Evolutionary conservation across 371 early-diverging fungal genomes (phyloP).

Genomic region (Mucor irregularis): DNA sequence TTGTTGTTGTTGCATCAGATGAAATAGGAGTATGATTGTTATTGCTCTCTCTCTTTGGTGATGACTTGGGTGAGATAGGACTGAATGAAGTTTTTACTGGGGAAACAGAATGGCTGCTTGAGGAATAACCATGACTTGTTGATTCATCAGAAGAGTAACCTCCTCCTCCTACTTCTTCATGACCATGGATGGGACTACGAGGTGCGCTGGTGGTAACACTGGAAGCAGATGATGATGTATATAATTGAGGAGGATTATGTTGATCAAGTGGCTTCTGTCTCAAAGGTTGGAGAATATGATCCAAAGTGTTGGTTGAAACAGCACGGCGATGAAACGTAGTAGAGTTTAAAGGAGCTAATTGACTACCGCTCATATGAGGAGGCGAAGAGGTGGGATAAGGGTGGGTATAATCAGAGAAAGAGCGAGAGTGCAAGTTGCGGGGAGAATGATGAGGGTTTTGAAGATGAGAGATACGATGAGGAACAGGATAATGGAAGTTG

Average conservation of each 20-base stretch:
- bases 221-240: slow-evolving; percentile 28
- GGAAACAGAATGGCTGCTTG: not conserved
- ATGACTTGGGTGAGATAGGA: not conserved
- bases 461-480: slow-evolving; percentile 16
- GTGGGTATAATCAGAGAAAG: slow-evolving; percentile 51
- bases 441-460: slow-evolving; percentile 21
- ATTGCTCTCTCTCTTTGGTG: too few relatives aligned
- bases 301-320: slow-evolving; percentile 43
- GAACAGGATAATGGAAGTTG: not conserved
- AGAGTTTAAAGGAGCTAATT: slow-evolving; percentile 16
- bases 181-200: slow-evolving; percentile 16
- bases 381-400: slow-evolving; percentile 33
- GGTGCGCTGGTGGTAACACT: slow-evolving; percentile 25
- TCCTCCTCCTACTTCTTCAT: slow-evolving; percentile 1
- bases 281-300: slow-evolving; percentile 34
- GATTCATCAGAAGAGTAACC: slow-evolving; percentile 9
- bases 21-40: not conserved
- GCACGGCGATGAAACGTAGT: slow-evolving; percentile 42
- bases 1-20: not conserved
- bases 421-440: slow-evolving; percentile 46
- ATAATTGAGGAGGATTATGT: slow-evolving; percentile 1
- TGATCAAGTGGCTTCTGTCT: slow-evolving; percentile 17
- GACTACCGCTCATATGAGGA: slow-evolving; percentile 12
- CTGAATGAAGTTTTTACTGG: too few relatives aligned
- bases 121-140: too few relatives aligned